Percentiles rank a stretch among this genome's conserved stretches.
phyloP scores from a whole-genome alignment of 768 basidiomycete species.

The Dentipellis fragilis region DNA sequence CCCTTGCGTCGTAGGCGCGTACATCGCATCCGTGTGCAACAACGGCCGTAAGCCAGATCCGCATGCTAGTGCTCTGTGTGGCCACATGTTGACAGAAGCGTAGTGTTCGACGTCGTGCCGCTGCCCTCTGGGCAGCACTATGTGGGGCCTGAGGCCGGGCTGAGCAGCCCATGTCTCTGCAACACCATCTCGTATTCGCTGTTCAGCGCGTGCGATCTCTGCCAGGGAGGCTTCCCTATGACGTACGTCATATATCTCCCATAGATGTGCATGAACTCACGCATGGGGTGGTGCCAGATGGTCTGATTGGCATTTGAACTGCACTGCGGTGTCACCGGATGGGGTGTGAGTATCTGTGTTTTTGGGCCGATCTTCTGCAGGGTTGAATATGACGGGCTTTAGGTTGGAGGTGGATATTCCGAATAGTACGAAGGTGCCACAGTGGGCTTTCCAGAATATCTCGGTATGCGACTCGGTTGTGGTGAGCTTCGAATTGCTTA shows the following conservation, averaged over 20 bases:
- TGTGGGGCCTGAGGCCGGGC: neutral
- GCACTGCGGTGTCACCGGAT: neutral
- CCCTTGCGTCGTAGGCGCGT: constrained; percentile 3
- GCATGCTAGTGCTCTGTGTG: too few species aligned
- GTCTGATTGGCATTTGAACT: constrained; percentile 4
- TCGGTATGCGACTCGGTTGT: constrained; percentile 18
- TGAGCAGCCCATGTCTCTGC: constrained; percentile 13
- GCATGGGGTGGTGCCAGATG: too few species aligned
- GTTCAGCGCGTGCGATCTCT: constrained; percentile 19
- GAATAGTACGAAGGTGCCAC: constrained; percentile 29
- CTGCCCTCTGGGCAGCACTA: constrained; percentile 1
- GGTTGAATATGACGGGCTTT: too few species aligned
- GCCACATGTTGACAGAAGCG: too few species aligned
- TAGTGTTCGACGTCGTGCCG: neutral
- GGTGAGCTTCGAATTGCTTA: neutral
- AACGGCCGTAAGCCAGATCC: too few species aligned
- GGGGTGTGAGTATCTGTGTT: too few species aligned
- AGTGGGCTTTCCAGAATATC: constrained; percentile 41
- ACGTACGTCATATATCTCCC: neutral
- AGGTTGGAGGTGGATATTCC: constrained; percentile 24
- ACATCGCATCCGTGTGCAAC: too few species aligned
- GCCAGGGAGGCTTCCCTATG: constrained; percentile 10
- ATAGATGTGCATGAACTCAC: too few species aligned
- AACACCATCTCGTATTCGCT: constrained; percentile 18
- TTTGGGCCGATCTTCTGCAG: too few species aligned